Base-by-base conservation (phyloP, 140 eudicot genomes). In the Anethum foeniculum region DNA sequence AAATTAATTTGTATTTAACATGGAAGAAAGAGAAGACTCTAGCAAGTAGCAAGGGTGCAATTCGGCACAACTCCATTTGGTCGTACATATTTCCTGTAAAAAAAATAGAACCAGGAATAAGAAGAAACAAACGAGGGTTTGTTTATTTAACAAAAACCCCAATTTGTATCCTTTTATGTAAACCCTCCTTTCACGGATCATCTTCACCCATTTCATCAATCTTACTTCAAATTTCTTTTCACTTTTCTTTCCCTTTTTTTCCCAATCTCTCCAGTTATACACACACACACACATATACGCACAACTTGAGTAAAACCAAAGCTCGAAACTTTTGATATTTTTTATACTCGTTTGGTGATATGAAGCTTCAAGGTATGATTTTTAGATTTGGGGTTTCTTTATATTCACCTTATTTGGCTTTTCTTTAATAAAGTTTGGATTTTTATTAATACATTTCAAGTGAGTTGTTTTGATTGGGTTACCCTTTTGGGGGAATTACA, bases 381-480 rank as follows among this genome's bases (percentile, higher is more conserved):
- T 67, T 28, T 58, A 12, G 49, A 71, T 71, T 71, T 25, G 39
- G 74, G 74, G 62, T 78, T 58, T 19, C 80, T 75, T 32, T 34
- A 25, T 79, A 56, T n/a, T 43, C 81, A 47, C 71, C 72, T 52
- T 23, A 38, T 10, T 23, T 56, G 65, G 62, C 27, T 79, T 15
- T 64, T 54, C 18, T 77, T 44, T 11, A 27, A 56, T 56, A 48
- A 39, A 49, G 41, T 83, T 76, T 77, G 88, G 60, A 69, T 62
- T 21, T 71, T 30, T 32, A 39, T 79, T 62, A 62, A 76, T 79
- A 60, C 38, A 58, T 71, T 62, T 51, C 23, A 30, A 80, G 62
- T 85, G 75, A 78, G 80, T 62, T 44, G 67, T 80, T 80, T 84
- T 80, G 71, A 41, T 48, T 58, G 10, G 27, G 11, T 51, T 54